Evolutionary conservation across 768 basidiomycete genomes (phyloP).

Genomic region (Leccinum subgranulosum): DNA sequence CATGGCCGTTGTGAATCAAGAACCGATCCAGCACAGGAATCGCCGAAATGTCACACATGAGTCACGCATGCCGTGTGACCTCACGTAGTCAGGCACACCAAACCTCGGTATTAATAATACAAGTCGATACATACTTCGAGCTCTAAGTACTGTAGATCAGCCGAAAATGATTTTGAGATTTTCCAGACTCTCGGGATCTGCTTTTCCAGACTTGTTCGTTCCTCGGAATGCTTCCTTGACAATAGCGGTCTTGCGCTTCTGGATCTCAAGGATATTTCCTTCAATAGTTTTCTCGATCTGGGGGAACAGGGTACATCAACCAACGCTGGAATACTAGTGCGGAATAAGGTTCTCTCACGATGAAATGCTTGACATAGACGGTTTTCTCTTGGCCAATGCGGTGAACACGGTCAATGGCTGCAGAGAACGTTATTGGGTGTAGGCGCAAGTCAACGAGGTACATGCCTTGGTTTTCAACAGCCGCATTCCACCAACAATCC

Average conservation of each 20-base stretch:
- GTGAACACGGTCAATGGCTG: constrained; percentile 84
- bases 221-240: constrained; percentile 81
- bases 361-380: constrained; percentile 83
- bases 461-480: constrained; percentile 74
- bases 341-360: constrained; percentile 44
- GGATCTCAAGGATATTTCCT: constrained; percentile 74
- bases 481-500: constrained; percentile 93
- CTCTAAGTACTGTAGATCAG: constrained; percentile 35
- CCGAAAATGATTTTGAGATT: constrained; percentile 55
- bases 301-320: background rate
- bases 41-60: constrained; percentile 11
- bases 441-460: background rate
- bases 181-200: constrained; percentile 70
- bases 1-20: constrained; percentile 28
- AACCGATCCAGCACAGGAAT: constrained; percentile 18
- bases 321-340: background rate
- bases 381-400: constrained; percentile 80
- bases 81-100: background rate
- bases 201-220: constrained; percentile 38
- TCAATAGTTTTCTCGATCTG: constrained; percentile 77
- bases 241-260: constrained; percentile 84
- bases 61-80: constrained; percentile 15
- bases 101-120: too few relatives aligned
- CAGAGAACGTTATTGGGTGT: constrained; percentile 4
- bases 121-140: too few relatives aligned